phyloP scores from a whole-genome alignment of 202 grass and related monocot genomes.

The Elaeis oleifera region DNA sequence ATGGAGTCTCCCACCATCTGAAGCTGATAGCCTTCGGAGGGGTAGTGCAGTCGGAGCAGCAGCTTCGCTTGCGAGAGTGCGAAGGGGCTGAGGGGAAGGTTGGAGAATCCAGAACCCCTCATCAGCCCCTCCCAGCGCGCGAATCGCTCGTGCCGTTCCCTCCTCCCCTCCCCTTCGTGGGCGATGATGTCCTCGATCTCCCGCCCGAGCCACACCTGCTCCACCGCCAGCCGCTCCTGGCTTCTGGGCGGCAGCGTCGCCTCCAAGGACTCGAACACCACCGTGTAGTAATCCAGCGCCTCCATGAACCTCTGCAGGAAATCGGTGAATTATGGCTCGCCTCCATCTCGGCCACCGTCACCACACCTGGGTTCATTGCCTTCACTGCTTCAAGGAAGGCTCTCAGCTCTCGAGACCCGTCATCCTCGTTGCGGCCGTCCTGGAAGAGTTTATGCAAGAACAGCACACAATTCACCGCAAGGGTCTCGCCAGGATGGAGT shows the following conservation, averaged over 20 bases:
- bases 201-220: constrained; percentile 56
- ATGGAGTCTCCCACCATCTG: constrained; percentile 58
- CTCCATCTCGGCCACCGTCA: constrained; percentile 72
- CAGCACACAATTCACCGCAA: constrained; percentile 78
- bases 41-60: constrained; percentile 81
- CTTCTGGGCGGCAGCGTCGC: constrained; percentile 76
- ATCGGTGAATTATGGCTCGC: constrained; percentile 9
- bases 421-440: constrained; percentile 28
- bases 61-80: constrained; percentile 72
- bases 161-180: constrained; percentile 25
- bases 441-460: constrained; percentile 63
- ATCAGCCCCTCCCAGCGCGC: constrained; percentile 52
- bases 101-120: constrained; percentile 34
- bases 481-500: constrained; percentile 48
- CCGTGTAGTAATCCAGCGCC: constrained; percentile 66
- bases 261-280: constrained; percentile 82
- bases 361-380: constrained; percentile 57
- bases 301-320: constrained; percentile 28
- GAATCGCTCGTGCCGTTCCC: constrained; percentile 24
- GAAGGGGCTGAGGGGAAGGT: constrained; percentile 52
- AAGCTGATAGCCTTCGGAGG: constrained; percentile 75
- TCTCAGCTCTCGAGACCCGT: constrained; percentile 20
- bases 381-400: constrained; percentile 48
- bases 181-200: constrained; percentile 62
- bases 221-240: constrained; percentile 61